These are phyloP conservation scores for Neospora caninum DNA, from an alignment of 169 alveolate species.

Conservation along the genomic window DNA sequence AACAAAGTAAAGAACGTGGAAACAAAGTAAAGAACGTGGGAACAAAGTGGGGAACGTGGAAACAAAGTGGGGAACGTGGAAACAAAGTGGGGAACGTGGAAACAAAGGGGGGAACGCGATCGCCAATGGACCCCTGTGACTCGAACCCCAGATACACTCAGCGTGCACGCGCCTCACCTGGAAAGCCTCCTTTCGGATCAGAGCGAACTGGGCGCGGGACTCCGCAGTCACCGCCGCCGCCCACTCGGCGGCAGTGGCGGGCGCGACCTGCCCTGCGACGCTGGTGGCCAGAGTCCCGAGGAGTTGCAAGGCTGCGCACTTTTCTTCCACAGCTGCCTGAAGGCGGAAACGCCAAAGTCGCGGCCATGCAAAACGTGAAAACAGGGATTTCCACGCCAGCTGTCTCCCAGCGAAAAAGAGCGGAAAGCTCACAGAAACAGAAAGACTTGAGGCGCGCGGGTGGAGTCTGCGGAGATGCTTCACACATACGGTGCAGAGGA, in stretches of 20 bases:
- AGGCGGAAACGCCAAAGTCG: too few relatives aligned
- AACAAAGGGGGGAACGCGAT: background rate
- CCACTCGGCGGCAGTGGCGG: constrained; percentile 50
- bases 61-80: background rate
- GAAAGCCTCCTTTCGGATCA: constrained; percentile 54
- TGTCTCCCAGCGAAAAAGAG: too few relatives aligned
- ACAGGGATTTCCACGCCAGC: too few relatives aligned
- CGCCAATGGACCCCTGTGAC: too few relatives aligned
- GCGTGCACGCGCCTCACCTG: constrained; percentile 28
- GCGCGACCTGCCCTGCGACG: constrained; percentile 32
- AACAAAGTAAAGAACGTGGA: background rate
- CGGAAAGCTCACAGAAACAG: too few relatives aligned
- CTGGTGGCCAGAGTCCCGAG: constrained; percentile 59
- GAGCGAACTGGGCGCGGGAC: constrained; percentile 46
- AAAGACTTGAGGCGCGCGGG: too few relatives aligned
- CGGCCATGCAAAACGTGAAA: too few relatives aligned
- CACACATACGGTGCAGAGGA: too few relatives aligned
- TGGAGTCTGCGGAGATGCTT: too few relatives aligned
- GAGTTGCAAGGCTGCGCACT: constrained; percentile 57
- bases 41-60: background rate
- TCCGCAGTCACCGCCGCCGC: constrained; percentile 37
- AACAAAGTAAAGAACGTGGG: background rate
- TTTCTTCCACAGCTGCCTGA: constrained; percentile 64
- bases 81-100: background rate
- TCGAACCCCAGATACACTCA: too few relatives aligned